These are phyloP conservation scores for Alternaria sp. DNA, from an alignment of 2,329 filamentous ascomycete genomes.

Conservation along the genomic window DNA sequence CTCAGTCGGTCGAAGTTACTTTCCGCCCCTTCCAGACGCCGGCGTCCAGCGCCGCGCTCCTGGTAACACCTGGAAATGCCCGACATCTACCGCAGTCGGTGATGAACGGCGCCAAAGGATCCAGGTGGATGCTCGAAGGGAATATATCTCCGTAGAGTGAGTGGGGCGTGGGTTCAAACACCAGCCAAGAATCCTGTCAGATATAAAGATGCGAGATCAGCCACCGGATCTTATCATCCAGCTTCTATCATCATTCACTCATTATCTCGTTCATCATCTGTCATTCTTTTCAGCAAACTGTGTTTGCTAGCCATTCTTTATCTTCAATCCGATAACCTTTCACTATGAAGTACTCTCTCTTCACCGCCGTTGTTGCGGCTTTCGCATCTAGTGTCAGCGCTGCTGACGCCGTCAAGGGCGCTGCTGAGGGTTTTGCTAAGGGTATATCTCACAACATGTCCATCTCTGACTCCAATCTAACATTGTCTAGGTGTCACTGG, in stretches of 20 bases:
- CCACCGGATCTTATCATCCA: neutral
- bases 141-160: slow-evolving; percentile 20
- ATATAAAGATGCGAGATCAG: slow-evolving; percentile 23
- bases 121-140: neutral
- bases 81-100: slow-evolving; percentile 6
- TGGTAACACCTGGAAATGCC: neutral
- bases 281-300: slow-evolving; percentile 26
- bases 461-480: neutral
- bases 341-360: slow-evolving; percentile 33
- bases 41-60: neutral
- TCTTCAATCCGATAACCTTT: slow-evolving; percentile 8
- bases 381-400: slow-evolving; percentile 30
- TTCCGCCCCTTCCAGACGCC: neutral
- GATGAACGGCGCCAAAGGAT: slow-evolving; percentile 4
- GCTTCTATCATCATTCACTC: slow-evolving; percentile 21
- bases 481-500: slow-evolving; percentile 28
- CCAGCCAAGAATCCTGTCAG: slow-evolving; percentile 13
- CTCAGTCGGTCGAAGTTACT: neutral
- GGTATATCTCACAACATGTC: slow-evolving; percentile 11
- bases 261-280: neutral
- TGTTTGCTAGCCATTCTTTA: slow-evolving; percentile 35
- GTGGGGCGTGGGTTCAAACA: slow-evolving; percentile 16
- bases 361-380: slow-evolving; percentile 27
- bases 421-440: slow-evolving; percentile 40
- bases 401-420: slow-evolving; percentile 36